A percentile compares a stretch with the other conserved stretches of the same genome.
Evolutionary conservation across 371 early-diverging fungal genomes (phyloP).

Genomic region (Mucor piriformis): DNA sequence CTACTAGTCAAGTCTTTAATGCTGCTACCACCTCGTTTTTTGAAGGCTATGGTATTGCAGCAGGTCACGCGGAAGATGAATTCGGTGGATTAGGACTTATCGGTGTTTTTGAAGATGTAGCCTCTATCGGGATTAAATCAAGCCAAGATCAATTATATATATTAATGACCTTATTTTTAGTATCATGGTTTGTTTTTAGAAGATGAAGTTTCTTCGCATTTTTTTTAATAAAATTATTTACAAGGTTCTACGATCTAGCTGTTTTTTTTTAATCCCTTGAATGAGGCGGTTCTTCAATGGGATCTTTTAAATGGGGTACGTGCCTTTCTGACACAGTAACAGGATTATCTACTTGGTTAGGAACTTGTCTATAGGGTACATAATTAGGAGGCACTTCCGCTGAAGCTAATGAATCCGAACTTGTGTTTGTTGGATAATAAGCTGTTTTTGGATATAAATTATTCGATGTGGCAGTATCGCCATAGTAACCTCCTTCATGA

Average conservation of each 20-base stretch:
- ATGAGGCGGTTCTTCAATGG: slow-evolving; percentile 12
- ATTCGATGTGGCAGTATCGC: slow-evolving; percentile 41
- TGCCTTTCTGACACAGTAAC: slow-evolving; percentile 16
- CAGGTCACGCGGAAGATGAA: slow-evolving; percentile 22
- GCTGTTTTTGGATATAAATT: slow-evolving; percentile 1
- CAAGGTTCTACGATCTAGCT: too few relatives aligned
- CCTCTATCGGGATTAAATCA: background rate
- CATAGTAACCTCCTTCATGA: slow-evolving; percentile 6
- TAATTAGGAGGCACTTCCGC: slow-evolving; percentile 2
- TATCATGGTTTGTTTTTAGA: background rate
- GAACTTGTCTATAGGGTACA: slow-evolving; percentile 9
- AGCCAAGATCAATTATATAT: background rate
- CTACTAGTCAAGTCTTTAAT: background rate
- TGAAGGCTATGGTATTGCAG: slow-evolving; percentile 18
- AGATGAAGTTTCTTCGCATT: background rate
- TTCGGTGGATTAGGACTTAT: slow-evolving; percentile 21
- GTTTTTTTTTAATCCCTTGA: slow-evolving; percentile 6
- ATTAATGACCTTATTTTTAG: background rate
- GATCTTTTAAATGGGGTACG: slow-evolving; percentile 25
- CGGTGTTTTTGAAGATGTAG: slow-evolving; percentile 10
- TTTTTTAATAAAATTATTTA: background rate
- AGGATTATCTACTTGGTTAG: slow-evolving; percentile 15
- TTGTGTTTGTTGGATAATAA: slow-evolving; percentile 12
- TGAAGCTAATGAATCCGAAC: slow-evolving; percentile 21
- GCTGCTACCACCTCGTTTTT: slow-evolving; percentile 1